A percentile compares a stretch with the other conserved stretches of the same genome.
phyloP scores from a whole-genome alignment of 1,284 basidiomycete genomes.

The Earliella scabrosa region DNA sequence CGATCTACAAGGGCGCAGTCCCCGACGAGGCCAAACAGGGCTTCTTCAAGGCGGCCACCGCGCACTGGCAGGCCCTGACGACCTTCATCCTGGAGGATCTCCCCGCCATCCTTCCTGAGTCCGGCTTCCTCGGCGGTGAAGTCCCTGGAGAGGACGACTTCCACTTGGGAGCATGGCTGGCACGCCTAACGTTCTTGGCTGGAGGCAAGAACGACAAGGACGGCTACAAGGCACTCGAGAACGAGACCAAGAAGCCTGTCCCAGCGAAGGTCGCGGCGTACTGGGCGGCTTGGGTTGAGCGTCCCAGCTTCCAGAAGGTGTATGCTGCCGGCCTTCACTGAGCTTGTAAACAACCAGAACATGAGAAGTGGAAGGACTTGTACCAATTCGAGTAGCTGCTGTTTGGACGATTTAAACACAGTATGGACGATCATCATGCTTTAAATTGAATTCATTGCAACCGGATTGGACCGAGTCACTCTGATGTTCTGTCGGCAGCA shows the following conservation, averaged over 20 bases:
- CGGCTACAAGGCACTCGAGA: slow-evolving; percentile 42
- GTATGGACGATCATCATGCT: too few species aligned
- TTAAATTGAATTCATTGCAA: too few species aligned
- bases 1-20: slow-evolving; percentile 46
- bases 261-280: slow-evolving; percentile 47
- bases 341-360: not conserved
- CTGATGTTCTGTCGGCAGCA: slow-evolving; percentile 5
- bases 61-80: slow-evolving; percentile 45
- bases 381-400: too few species aligned
- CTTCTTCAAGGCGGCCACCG: slow-evolving; percentile 46
- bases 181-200: slow-evolving; percentile 44
- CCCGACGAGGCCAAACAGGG: slow-evolving; percentile 39
- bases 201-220: slow-evolving; percentile 42
- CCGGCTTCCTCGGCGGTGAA: slow-evolving; percentile 52
- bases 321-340: slow-evolving; percentile 54
- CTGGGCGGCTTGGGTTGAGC: slow-evolving; percentile 53
- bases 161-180: slow-evolving; percentile 57
- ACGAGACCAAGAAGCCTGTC: slow-evolving; percentile 43
- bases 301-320: slow-evolving; percentile 62
- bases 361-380: not conserved
- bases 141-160: slow-evolving; percentile 57
- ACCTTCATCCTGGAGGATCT: slow-evolving; percentile 47
- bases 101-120: slow-evolving; percentile 43
- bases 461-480: too few species aligned
- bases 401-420: too few species aligned